These are phyloP conservation scores for Pseudogymnoascus sp. DNA, from an alignment of 2,329 filamentous ascomycete species.

Conservation along the genomic window DNA sequence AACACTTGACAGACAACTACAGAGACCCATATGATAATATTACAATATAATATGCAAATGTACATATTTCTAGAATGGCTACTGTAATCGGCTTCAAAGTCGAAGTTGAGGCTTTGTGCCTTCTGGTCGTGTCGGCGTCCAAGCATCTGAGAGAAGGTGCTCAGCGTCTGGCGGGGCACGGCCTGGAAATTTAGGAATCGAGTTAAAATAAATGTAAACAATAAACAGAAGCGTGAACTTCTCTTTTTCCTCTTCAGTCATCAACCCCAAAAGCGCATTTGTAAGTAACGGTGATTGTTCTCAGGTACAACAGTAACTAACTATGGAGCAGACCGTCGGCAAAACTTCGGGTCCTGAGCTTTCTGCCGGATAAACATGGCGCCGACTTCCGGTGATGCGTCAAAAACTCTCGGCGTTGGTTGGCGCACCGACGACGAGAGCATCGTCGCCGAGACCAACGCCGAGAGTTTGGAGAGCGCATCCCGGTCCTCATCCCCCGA, in stretches of 20 bases:
- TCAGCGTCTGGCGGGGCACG: background rate
- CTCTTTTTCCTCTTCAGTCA: background rate
- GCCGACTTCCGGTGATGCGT: background rate
- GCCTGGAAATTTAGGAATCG: background rate
- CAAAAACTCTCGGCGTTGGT: background rate
- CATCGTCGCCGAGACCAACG: background rate
- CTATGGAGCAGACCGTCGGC: background rate
- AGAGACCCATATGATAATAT: background rate
- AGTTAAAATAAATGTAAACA: background rate
- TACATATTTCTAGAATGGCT: background rate
- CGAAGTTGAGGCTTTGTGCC: background rate
- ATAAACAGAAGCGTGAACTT: background rate
- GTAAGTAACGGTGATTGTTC: background rate
- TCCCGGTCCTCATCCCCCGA: background rate
- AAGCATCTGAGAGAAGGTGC: background rate
- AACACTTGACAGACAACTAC: background rate
- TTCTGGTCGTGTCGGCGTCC: background rate
- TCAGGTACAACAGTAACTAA: background rate
- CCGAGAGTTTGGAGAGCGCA: background rate
- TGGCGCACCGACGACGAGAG: background rate
- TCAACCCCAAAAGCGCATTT: background rate
- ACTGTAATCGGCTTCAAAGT: background rate
- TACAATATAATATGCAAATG: background rate
- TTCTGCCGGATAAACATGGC: background rate
- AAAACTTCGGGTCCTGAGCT: background rate